Base-by-base conservation (phyloP, 2,329 filamentous ascomycete genomes). In the Myotisia sp. region DNA sequence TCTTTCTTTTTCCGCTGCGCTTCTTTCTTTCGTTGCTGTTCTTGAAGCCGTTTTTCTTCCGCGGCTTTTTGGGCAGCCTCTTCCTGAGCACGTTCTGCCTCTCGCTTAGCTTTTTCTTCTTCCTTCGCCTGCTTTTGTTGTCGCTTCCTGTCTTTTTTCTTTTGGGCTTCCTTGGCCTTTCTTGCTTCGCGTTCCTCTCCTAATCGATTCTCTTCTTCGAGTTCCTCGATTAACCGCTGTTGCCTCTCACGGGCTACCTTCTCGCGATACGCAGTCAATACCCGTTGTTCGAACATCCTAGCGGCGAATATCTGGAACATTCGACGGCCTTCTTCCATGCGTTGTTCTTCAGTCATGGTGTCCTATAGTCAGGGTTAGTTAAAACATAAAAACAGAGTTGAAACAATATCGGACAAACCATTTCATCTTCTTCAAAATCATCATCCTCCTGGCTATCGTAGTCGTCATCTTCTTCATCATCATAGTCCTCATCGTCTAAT, bases 241-340 rank as follows among this genome's bases (percentile, higher is more conserved):
- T 94, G 87, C 18, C 90, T 81, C 60, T 98, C 87, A 47, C 79
- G 76, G 12, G 90, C 84, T 3, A 98, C 87, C 56, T 94, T 94
- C 62, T 95, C 87, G 56, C 85, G 81, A 60, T 98, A 98, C n/a
- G 90, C 90, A 26, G 82, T 87, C 39, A 98, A 68, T 14, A 98
- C 90, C 43, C 90, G 73, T 57, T 98, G 90, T 62, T 98, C 90
- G 57, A 98, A 98, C 90, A 98, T 98, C 43, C 90, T 77, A 38
- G 90, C 90, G 41, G 90, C 90, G 58, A 98, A 98, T 56, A 98
- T 95, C 57, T 98, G 90, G 55, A 98, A 98, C 90, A 98, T 98
- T 47, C 87, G 73, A 37, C 90, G 76, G 41, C 90, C 90, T 65
- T 98, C 90, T 56, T 95, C 86, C 90, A 98, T 95, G 41, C 90